Base-by-base conservation (phyloP, 768 basidiomycete species). In the Suillus occidentalis region DNA sequence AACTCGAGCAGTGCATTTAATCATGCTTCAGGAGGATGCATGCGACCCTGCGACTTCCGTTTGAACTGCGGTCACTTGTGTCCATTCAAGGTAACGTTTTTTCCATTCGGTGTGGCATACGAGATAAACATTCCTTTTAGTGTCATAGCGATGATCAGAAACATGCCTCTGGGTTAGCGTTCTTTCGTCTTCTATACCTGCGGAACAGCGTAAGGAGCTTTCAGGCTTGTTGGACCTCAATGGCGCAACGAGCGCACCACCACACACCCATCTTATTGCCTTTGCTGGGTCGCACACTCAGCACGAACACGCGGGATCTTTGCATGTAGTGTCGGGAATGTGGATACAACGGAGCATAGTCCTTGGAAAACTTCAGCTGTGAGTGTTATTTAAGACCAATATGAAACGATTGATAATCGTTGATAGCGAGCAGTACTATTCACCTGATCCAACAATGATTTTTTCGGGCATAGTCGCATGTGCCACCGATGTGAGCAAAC, bases 381-480 rank as follows among this genome's bases (percentile, higher is more conserved):
- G 64, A 53, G 87, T 77, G 40, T 9, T 47, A 47, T 42, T 50
- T 22, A 45, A 16, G 28, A 22, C 28, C 63, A n/a, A 4, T 53
- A 47, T 9, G 58, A 50, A 61, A 63, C 68, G 42, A 47, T 31
- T 65, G 42, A 65, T 28, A 25, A 10, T 36, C 62, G 28, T 42
- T 42, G 39, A 20, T 47, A 88, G 86, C 28, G 72, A 87, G 7
- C 75, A 83, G 31, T 86, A 80, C 72, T 95, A 88, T 78, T 95
- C 94, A 2, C 81, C 92, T 3, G 88, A 94, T 73, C 91, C 91
- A 0, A 74, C 82, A 1, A 85, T 87, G 81, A 82, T 95, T 57
- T 96, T 97, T 78, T 95, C 94, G 9, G 92, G 92, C 2, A 81
- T 95, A 22, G 84, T 90, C 12, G 91, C 88, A 0, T 89, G 89